These are phyloP conservation scores for Penicillium subrubescens DNA, from an alignment of 495 filamentous ascomycete species.

Conservation along the genomic window DNA sequence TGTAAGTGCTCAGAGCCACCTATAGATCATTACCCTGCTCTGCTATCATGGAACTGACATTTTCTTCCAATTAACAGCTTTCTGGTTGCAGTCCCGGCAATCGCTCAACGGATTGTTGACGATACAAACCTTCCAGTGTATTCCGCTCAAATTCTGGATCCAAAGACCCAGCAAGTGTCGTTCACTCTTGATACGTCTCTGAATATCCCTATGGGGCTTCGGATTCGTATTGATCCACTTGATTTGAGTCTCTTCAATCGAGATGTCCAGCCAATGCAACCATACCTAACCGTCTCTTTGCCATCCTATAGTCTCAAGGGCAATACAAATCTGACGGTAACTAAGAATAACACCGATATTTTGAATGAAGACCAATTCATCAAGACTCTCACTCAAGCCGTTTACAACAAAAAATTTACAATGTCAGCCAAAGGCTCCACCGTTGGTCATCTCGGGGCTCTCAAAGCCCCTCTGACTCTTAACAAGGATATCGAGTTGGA, in stretches of 20 bases:
- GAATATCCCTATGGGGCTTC: conserved; percentile 34
- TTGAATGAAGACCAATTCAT: conserved; percentile 40
- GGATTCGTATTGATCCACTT: conserved; percentile 35
- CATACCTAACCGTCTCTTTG: conserved; percentile 37
- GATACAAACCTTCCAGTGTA: conserved; percentile 42
- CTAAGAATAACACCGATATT: conserved; percentile 38
- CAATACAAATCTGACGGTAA: conserved; percentile 37
- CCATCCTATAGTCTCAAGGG: conserved; percentile 37
- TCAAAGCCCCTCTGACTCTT: conserved; percentile 37
- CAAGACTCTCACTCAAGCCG: conserved; percentile 38
- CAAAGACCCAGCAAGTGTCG: conserved; percentile 35
- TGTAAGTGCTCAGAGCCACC: conserved; percentile 29
- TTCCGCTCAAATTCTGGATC: conserved; percentile 35
- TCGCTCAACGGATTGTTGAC: conserved; percentile 45
- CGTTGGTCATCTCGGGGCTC: conserved; percentile 36
- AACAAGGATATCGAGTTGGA: conserved; percentile 43
- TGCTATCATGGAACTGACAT: neutral
- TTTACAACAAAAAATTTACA: conserved; percentile 35
- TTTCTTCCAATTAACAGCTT: conserved; percentile 9
- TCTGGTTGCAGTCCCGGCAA: conserved; percentile 40
- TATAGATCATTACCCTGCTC: neutral
- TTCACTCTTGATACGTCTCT: conserved; percentile 41
- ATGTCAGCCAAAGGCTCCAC: conserved; percentile 40
- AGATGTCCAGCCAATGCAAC: conserved; percentile 30
- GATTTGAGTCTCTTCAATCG: conserved; percentile 41